Evolutionary conservation across 306 rosid genomes (phyloP), one percentile per base, ranked within the genome.

Genomic region (Styphnolobium japonicum): DNA sequence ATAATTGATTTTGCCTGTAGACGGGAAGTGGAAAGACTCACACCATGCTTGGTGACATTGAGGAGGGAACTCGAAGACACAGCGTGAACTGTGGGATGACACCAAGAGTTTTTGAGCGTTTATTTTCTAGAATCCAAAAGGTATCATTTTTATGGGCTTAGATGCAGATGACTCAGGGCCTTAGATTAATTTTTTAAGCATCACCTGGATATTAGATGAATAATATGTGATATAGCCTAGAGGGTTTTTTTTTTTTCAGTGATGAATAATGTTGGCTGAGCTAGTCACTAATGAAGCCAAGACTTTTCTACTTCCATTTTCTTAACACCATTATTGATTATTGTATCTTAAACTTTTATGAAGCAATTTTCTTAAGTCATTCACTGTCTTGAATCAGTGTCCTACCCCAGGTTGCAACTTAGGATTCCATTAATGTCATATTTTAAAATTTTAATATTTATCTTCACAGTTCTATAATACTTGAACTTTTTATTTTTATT

Each of bases 11-110:
- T 33, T 73, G 46, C 37, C 3, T 82, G 22, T 76, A 95, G 99
- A 95, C 99, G 18, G 99, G 99, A 86, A 95, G 99, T 71, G 99
- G 99, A 64, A 95, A 95, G 89, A 95, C 99, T 75, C 97, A 95
- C 84, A 95, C 99, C 49, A 95, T 95, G 99, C 99, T 95, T 37
- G 99, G 99, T 80, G 99, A 95, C 74, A 91, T 95, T 76, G 99
- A 95, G 76, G 98, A 90, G 48, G 99, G 98, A 69, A 91, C 99
- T 52, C 89, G 96, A 85, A 91, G 99, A 78, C 98, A 95, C 75
- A 93, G 99, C 81, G 96, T 90, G 81, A 93, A 95, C 81, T 93
- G 98, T 64, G 99, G 99, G 85, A 95, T 95, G 93, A 95, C 99
- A 73, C 99, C 99, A 29, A 87, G 99, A 88, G 96, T 95, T 12